Base-by-base conservation (phyloP, 2,329 filamentous ascomycete genomes). In the Nothophaeocryptopus gaeumannii region DNA sequence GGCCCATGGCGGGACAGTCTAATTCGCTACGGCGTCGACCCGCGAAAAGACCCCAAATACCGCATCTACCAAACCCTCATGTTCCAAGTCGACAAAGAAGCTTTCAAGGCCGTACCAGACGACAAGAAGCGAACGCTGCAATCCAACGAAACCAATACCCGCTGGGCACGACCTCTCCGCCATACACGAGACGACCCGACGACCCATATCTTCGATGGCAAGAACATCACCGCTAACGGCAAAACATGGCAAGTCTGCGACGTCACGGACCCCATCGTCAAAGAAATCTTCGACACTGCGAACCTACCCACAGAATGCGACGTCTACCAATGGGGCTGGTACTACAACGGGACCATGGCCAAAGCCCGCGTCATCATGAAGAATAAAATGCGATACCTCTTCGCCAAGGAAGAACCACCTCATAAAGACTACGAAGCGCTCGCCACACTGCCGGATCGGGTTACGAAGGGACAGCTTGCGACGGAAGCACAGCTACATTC, bases 171-270 rank as follows among this genome's bases (percentile, higher is more conserved):
- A 29, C 47, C 56, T 5, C 45, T 58, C 12, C 51, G 55, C 11
- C 55, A 58, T 34, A 47, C 37, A 9, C 50, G 41, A 37, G 54
- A 58, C 31, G 58, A 67, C 8, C 71, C 72, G 38, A 70, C 70
- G 68, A 84, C 78, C 45, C 91, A 97, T 68, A 74, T 92, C 1
- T 97, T 96, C 69, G 89, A 95, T 54, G 92, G 92, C 39, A 76
- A 83, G 51, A 79, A 78, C 2, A 82, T 92, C 47, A 82, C 82
- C 12, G 80, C 81, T 1, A 90, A 96, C 63, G 90, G 90, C 34
- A 93, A 93, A 63, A 85, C 93, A 42, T 99, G 90, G 86, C 93
- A 97, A 74, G 80, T 95, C 20, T 95, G 90, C 72, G 93, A 99
- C 67, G 85, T 97, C 47, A 86, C 82, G 0, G 92, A 97, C 62